Evolutionary conservation across 2,329 filamentous ascomycete genomes (phyloP), one percentile per base, ranked within the genome.

Genomic region (Aspergillus alliaceus): DNA sequence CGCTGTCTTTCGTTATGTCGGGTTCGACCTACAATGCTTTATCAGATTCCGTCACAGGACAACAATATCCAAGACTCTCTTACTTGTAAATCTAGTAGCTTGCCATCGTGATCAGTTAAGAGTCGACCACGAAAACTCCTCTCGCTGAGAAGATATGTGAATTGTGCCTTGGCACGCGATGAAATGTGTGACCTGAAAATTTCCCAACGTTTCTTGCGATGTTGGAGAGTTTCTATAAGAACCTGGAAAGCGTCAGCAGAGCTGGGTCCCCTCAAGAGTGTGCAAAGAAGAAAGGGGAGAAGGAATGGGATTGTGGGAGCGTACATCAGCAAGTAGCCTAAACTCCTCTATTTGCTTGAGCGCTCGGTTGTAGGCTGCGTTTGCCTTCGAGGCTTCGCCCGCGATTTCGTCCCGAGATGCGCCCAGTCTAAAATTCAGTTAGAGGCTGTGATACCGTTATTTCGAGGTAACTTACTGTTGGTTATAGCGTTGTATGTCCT

Each of bases 91-190:
- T 93, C 87, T 35, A 99, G 84, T 55, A 84, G 81, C 65, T 89
- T 89, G n/a, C 81, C 73, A 49, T 81, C 78, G 75, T 98, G 93
- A 67, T 96, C 87, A 40, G 96, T 84, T 22, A 87, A 79, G 56
- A 99, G 84, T 61, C 85, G 85, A 56, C 95, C 95, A 44, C 92
- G 86, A 76, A 96, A 99, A 22, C 90, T 88, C 67, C 95, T 87
- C 75, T 98, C 93, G 68, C 88, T 91, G 57, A 99, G 84, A 14
- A 98, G 83, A 69, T 95, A 96, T 52, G 85, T 88, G 75, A 99
- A 99, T 59, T 90, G 91, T 53, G 89, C 88, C 50, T 91, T 88
- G 46, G 95, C 90, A 54, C 90, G 86, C n/a, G 89, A 86, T 35
- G 92, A 93, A 67, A 99, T 97, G 64, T 87, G 85, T 25, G 87